These are phyloP conservation scores for Pulveroboletus sp. DNA, from an alignment of 768 basidiomycete genomes.

Conservation along the genomic window DNA sequence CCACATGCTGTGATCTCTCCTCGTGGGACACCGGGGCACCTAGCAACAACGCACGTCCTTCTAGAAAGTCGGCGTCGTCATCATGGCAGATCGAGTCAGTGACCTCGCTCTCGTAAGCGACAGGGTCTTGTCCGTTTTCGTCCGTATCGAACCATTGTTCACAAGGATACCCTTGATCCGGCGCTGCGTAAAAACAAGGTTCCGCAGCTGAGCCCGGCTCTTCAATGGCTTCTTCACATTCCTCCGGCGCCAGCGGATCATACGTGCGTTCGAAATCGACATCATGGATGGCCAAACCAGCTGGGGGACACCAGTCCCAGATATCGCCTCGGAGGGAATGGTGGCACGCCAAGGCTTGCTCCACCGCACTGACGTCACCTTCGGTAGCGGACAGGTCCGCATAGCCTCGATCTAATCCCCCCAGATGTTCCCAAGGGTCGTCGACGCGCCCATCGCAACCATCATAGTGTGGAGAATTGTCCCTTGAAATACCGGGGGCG, in stretches of 20 bases:
- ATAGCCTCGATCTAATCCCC: not conserved
- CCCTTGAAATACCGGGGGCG: slow-evolving; percentile 12
- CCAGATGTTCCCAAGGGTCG: not conserved
- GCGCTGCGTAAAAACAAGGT: not conserved
- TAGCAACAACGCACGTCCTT: slow-evolving; percentile 52
- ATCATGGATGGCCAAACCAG: slow-evolving; percentile 1
- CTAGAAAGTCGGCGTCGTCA: slow-evolving; percentile 34
- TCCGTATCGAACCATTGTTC: not conserved
- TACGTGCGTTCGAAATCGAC: not conserved
- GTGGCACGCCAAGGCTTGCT: not conserved
- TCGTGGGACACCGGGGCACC: slow-evolving; percentile 29
- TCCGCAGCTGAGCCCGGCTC: not conserved
- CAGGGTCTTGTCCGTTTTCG: not conserved
- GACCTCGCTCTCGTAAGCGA: not conserved
- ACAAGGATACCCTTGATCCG: not conserved
- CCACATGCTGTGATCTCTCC: slow-evolving; percentile 6
- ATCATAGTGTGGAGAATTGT: slow-evolving; percentile 7
- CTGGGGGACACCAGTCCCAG: not conserved
- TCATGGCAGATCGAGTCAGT: not conserved
- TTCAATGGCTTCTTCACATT: slow-evolving; percentile 2
- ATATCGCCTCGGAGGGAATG: not conserved
- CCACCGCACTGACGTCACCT: not conserved
- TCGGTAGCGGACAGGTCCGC: not conserved
- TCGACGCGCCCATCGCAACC: not conserved
- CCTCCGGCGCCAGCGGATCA: slow-evolving; percentile 4